These are phyloP conservation scores for Nigrograna mackinnonii DNA, from an alignment of 2,329 filamentous ascomycete genomes.

Conservation along the genomic window DNA sequence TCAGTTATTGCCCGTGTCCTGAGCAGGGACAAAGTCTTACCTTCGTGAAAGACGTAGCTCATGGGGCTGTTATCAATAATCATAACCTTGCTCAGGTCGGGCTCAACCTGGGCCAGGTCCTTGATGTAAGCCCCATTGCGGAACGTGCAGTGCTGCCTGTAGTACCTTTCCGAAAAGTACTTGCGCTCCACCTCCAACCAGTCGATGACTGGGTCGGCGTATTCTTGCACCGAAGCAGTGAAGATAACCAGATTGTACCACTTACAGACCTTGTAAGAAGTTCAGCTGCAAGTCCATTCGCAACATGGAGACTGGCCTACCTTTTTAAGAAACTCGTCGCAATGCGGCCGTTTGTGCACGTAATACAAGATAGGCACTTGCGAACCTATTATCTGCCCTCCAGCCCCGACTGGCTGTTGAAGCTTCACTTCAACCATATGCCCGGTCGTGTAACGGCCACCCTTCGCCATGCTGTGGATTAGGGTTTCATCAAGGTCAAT, in stretches of 20 bases:
- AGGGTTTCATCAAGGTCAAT: slow-evolving; percentile 95
- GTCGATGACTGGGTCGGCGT: slow-evolving; percentile 97
- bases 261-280: slow-evolving; percentile 75
- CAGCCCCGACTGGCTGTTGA: slow-evolving; percentile 70
- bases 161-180: slow-evolving; percentile 92
- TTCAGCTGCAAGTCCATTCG: slow-evolving; percentile 18
- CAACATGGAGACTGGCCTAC: slow-evolving; percentile 47
- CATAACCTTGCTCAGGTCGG: slow-evolving; percentile 96
- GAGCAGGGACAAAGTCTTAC: slow-evolving; percentile 53
- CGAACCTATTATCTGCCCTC: slow-evolving; percentile 71
- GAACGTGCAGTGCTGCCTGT: slow-evolving; percentile 95
- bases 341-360: slow-evolving; percentile 96
- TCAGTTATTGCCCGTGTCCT: slow-evolving; percentile 15
- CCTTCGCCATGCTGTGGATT: slow-evolving; percentile 97
- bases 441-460: slow-evolving; percentile 90
- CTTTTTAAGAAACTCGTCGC: slow-evolving; percentile 92
- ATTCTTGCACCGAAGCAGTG: slow-evolving; percentile 96
- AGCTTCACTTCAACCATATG: slow-evolving; percentile 99
- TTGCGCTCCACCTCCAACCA: slow-evolving; percentile 97
- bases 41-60: slow-evolving; percentile 98
- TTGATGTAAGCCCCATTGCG: slow-evolving; percentile 98
- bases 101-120: slow-evolving; percentile 92
- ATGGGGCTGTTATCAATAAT: slow-evolving; percentile 98
- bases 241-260: slow-evolving; percentile 99
- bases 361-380: slow-evolving; percentile 98